Base-by-base conservation (phyloP, 768 basidiomycete species). In the Tubosaeta sp. region DNA sequence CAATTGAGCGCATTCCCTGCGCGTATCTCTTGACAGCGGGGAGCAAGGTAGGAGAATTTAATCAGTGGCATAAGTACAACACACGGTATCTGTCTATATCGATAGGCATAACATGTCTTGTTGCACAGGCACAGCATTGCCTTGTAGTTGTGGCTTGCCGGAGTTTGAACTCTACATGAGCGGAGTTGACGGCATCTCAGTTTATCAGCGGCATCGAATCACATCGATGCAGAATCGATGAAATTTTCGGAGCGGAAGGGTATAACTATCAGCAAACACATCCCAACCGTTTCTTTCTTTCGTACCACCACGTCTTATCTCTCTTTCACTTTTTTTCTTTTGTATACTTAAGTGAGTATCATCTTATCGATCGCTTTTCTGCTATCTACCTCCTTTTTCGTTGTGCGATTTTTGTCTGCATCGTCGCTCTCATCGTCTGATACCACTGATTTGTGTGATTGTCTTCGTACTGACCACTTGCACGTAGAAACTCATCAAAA, bases 191-290 rank as follows among this genome's bases (percentile, higher is more conserved):
- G 58, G 59, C 59, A 66, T 68, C 72, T 77, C 77, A 78, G 67
- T 75, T 74, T 74, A 66, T 67, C 65, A 76, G 72, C 72, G 71
- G 47, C 55, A 65, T 64, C 63, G 61, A 64, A 76, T 80, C 76
- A 77, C 71, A 81, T 79, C 75, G 80, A 83, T 81, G 74, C 78
- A 72, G 73, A 63, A 80, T 79, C 76, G 80, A 83, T 82, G 77
- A 82, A 79, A 73, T 70, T 79, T 79, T 79, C 75, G 72, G 66
- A 70, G 70, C 65, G 65, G 66, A 63, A 70, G 72, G 58, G 75
- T 83, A 81, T 81, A 82, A 82, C 76, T 78, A 78, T 78, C 69
- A 67, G 73, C 76, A 79, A 79, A 79, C 75, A 70, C 64, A 63
- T 50, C 41, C 25, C 54, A 43, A n/a, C 48, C 61, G 70, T 56